These are phyloP conservation scores for Scheffersomyces coipomensis DNA, from an alignment of 805 yeast species.

Conservation along the genomic window DNA sequence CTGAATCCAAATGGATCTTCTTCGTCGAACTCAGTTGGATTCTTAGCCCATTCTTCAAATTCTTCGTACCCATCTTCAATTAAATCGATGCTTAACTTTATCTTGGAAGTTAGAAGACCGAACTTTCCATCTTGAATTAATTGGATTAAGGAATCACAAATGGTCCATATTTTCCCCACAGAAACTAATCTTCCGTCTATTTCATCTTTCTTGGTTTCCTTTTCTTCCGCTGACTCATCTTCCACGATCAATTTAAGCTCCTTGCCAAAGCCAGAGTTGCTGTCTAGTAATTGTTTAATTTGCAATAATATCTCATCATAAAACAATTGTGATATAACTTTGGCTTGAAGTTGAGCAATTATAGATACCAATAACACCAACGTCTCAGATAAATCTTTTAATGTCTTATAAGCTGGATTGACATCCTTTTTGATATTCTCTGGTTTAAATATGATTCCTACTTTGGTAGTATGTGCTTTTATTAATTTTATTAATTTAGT, in stretches of 20 bases:
- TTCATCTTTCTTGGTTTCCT: slow-evolving; percentile 12
- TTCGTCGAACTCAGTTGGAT: slow-evolving; percentile 48
- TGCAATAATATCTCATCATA: slow-evolving; percentile 6
- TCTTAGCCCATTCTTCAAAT: slow-evolving; percentile 64
- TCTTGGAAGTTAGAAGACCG: slow-evolving; percentile 48
- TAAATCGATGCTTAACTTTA: slow-evolving; percentile 46
- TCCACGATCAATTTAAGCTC: slow-evolving; percentile 11
- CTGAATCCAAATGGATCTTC: slow-evolving; percentile 54
- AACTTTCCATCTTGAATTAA: slow-evolving; percentile 49
- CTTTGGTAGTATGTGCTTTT: slow-evolving; percentile 75
- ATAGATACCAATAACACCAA: slow-evolving; percentile 47
- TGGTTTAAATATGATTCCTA: slow-evolving; percentile 69
- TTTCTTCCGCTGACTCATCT: slow-evolving; percentile 8
- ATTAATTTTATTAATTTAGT: slow-evolving; percentile 57
- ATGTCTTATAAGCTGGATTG: slow-evolving; percentile 52
- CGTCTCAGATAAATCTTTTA: slow-evolving; percentile 45
- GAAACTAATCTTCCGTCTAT: slow-evolving; percentile 48
- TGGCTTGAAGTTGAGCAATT: slow-evolving; percentile 26
- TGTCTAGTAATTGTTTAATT: slow-evolving; percentile 7
- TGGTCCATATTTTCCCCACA: slow-evolving; percentile 72
- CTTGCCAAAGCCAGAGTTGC: slow-evolving; percentile 9
- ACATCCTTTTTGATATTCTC: slow-evolving; percentile 39
- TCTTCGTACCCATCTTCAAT: slow-evolving; percentile 60
- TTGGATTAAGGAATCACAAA: slow-evolving; percentile 49
- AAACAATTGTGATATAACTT: slow-evolving; percentile 25